phyloP scores from a whole-genome alignment of 2,329 filamentous ascomycete genomes.

The Cladosporium sp. region DNA sequence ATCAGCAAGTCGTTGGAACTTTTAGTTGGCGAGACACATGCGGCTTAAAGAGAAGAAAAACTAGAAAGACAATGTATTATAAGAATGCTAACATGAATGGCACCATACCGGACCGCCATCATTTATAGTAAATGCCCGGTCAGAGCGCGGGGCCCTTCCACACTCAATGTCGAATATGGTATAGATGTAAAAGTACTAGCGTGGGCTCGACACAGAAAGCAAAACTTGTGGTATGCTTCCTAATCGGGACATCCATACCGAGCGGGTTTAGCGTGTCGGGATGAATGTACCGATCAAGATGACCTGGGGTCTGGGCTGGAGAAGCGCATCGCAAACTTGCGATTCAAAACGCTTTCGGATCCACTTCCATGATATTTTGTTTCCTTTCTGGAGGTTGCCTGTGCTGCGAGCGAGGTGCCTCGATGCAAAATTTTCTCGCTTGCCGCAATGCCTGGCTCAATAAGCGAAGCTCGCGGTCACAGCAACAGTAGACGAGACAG shows the following conservation, averaged over 20 bases:
- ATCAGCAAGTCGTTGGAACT: background rate
- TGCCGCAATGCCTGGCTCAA: background rate
- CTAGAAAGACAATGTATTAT: background rate
- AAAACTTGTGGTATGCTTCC: background rate
- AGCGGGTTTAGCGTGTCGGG: background rate
- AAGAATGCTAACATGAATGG: background rate
- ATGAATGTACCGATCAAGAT: background rate
- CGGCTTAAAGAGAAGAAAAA: background rate
- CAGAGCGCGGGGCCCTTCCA: background rate
- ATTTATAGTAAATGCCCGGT: background rate
- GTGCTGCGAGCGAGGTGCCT: background rate
- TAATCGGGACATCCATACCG: background rate
- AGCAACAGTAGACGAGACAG: background rate
- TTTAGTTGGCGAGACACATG: background rate
- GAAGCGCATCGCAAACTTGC: background rate
- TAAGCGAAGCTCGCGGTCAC: background rate
- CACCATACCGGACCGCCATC: background rate
- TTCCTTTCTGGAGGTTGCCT: background rate
- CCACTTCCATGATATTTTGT: background rate
- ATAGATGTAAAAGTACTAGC: background rate
- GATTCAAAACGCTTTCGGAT: background rate
- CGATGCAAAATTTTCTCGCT: background rate
- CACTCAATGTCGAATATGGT: background rate
- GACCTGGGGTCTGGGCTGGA: background rate
- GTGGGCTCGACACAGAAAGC: background rate